A percentile compares a stretch with the other conserved stretches of the same genome.
Evolutionary conservation across 129 eudicot genomes (phyloP).

Genomic region (Helianthus tuberosus): DNA sequence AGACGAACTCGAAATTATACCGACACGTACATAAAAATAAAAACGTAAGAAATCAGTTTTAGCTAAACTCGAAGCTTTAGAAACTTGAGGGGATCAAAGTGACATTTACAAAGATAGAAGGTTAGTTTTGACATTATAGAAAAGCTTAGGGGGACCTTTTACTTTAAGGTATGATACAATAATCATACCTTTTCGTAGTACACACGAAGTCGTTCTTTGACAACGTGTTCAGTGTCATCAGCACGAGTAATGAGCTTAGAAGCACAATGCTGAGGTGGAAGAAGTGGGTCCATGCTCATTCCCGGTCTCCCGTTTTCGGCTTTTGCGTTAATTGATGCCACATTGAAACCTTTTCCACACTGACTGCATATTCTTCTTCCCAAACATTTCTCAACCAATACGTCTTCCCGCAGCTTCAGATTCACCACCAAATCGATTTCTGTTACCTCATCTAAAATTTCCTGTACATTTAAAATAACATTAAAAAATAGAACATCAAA

Average conservation of each 20-base stretch:
- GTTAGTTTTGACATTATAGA: too few relatives aligned
- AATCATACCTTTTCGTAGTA: conserved; percentile 75
- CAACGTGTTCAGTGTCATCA: conserved; percentile 77
- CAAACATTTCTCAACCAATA: conserved; percentile 85
- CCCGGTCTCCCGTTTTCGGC: conserved; percentile 65
- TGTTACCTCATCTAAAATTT: conserved; percentile 73
- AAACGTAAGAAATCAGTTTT: too few relatives aligned
- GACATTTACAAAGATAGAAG: too few relatives aligned
- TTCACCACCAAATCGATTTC: conserved; percentile 94
- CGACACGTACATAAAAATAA: too few relatives aligned
- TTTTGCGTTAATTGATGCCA: conserved; percentile 68
- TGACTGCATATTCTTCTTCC: conserved; percentile 84
- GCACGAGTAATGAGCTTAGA: conserved; percentile 90
- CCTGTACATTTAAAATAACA: conserved; percentile 43
- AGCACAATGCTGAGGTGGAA: conserved; percentile 77
- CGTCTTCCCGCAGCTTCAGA: conserved; percentile 85
- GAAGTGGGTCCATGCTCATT: conserved; percentile 72
- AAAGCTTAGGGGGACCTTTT: too few relatives aligned
- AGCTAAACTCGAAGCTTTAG: too few relatives aligned
- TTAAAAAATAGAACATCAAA: not conserved
- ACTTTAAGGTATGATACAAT: too few relatives aligned
- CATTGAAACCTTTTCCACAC: conserved; percentile 55
- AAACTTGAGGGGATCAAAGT: too few relatives aligned
- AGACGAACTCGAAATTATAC: too few relatives aligned
- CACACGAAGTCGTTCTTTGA: conserved; percentile 71